Evolutionary conservation across 2,329 filamentous ascomycete species (phyloP).

Genomic region (Thelonectria discophora): DNA sequence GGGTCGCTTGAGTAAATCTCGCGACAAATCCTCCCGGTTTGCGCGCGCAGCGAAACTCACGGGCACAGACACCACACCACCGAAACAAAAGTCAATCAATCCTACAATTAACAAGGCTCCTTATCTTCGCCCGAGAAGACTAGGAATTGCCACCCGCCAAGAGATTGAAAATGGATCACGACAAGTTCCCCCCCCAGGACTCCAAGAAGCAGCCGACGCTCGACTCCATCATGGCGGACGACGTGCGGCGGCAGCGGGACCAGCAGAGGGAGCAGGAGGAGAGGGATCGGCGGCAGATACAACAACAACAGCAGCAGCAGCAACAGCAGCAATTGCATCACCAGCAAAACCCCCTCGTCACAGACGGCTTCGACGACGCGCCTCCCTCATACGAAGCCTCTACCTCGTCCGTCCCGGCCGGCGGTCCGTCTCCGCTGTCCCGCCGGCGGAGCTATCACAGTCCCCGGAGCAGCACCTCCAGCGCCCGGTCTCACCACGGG

Average conservation of each 20-base stretch:
- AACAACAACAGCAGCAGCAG: no score
- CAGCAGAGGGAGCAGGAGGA: no score
- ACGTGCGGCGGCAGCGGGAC: background rate
- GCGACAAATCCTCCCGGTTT: conserved; percentile 9
- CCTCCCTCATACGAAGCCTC: conserved; percentile 24
- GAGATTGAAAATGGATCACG: background rate
- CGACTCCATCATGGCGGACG: background rate
- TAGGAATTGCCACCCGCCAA: no score
- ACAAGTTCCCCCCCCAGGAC: background rate
- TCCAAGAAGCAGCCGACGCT: conserved; percentile 1
- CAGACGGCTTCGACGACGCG: conserved; percentile 14
- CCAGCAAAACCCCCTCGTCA: conserved; percentile 2
- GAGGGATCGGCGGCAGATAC: no score
- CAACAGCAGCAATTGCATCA: background rate
- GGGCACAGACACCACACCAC: background rate
- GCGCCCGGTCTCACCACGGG: conserved; percentile 14
- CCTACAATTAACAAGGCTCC: no score
- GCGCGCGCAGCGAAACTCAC: background rate
- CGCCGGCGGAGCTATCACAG: background rate
- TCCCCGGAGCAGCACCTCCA: conserved; percentile 12
- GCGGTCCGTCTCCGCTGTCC: background rate
- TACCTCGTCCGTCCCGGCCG: background rate
- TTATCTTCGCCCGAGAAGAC: no score
- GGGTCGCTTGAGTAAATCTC: conserved; percentile 1
- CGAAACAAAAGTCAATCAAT: no score